Conservation (phyloP, 345 rosid genomes). For the Euphorbia tirucalli region DNA sequence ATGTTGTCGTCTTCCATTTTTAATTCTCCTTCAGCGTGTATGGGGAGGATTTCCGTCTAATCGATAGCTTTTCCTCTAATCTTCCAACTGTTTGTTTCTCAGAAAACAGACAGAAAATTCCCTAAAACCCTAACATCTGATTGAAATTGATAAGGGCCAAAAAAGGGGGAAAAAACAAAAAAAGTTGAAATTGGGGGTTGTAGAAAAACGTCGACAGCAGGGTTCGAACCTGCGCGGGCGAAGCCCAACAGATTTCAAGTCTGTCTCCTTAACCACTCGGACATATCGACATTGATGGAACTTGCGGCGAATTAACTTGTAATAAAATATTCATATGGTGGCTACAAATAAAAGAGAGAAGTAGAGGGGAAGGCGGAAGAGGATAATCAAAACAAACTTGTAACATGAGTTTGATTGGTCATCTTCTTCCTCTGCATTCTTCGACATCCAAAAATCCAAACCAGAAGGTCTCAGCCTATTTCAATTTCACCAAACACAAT, state of each 20-base stretch:
- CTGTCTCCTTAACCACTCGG: constrained; percentile 99
- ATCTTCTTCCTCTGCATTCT: constrained; percentile 27
- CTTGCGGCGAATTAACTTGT: no score
- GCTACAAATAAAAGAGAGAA: neutral
- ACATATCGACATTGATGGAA: constrained; percentile 46
- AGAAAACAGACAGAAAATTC: neutral
- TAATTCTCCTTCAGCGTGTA: neutral
- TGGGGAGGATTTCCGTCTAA: neutral
- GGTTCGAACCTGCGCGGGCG: constrained; percentile 99
- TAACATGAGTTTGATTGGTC: constrained; percentile 29
- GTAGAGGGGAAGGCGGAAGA: neutral
- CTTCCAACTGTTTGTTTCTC: neutral
- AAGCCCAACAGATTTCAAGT: constrained; percentile 98
- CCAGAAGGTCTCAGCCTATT: constrained; percentile 10
- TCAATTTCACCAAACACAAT: constrained; percentile 15
- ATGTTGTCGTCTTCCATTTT: constrained; percentile 23
- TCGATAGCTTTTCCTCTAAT: neutral
- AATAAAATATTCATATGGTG: no score
- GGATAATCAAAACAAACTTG: constrained; percentile 2
- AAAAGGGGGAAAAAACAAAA: neutral
- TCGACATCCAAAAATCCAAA: constrained; percentile 22
- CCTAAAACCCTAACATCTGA: neutral
- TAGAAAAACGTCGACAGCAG: constrained; percentile 63
- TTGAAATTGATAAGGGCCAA: neutral
- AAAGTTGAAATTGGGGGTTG: neutral